Conservation (phyloP, 176 grass and related monocot species). For the Panicum miliaceum region DNA sequence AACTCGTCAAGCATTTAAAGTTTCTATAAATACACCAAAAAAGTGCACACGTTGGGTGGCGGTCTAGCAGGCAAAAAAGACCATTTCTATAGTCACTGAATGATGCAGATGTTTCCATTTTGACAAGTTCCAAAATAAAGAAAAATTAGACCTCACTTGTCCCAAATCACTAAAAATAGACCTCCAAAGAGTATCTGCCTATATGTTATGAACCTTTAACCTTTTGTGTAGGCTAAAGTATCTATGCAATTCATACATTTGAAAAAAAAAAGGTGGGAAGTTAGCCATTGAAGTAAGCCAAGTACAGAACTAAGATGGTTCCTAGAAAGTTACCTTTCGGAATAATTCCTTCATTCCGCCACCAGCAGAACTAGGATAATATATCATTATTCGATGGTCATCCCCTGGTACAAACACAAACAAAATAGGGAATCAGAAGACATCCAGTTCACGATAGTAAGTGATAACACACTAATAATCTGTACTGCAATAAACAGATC, state of each 20-base stretch:
- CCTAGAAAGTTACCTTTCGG: slow-evolving; percentile 63
- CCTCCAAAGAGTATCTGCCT: not conserved
- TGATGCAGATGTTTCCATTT: slow-evolving; percentile 7
- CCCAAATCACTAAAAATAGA: not conserved
- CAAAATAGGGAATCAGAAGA: slow-evolving; percentile 3
- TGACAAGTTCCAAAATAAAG: slow-evolving; percentile 1
- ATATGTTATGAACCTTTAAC: slow-evolving; percentile 1
- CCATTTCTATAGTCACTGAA: slow-evolving; percentile 2
- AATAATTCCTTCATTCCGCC: slow-evolving; percentile 99
- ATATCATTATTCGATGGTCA: slow-evolving; percentile 99
- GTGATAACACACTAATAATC: slow-evolving; percentile 3
- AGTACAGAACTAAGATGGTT: not conserved
- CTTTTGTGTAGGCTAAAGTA: slow-evolving; percentile 20
- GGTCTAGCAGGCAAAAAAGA: not conserved
- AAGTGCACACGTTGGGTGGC: not conserved
- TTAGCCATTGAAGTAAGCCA: slow-evolving; percentile 9
- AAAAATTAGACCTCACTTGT: slow-evolving; percentile 34
- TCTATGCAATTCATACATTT: slow-evolving; percentile 2
- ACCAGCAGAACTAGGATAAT: slow-evolving; percentile 98
- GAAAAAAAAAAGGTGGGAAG: not conserved
- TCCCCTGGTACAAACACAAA: slow-evolving; percentile 59
- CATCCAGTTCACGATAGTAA: slow-evolving; percentile 28
- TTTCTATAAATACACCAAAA: not conserved
- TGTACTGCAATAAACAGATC: slow-evolving; percentile 22
- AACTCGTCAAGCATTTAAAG: slow-evolving; percentile 3